Evolutionary conservation across 305 asterid genomes (phyloP).

Genomic region (Ilex paraguariensis): DNA sequence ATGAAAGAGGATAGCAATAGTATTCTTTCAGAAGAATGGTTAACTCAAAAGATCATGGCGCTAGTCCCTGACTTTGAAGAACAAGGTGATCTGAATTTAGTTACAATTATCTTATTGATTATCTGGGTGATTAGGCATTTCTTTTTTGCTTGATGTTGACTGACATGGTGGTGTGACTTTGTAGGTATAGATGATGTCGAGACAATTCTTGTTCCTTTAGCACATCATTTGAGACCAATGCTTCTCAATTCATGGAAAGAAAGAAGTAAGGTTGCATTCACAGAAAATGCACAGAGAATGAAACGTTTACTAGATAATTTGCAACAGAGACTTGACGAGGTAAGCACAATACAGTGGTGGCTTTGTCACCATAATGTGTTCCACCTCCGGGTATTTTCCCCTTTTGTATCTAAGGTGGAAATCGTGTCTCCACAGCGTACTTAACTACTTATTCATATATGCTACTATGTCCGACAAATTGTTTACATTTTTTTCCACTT

Average conservation of each 20-base stretch:
- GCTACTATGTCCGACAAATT: no score
- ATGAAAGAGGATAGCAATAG: slow-evolving; percentile 44
- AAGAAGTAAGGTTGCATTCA: slow-evolving; percentile 74
- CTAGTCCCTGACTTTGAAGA: slow-evolving; percentile 87
- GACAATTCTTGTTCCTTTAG: slow-evolving; percentile 73
- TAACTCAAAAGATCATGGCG: slow-evolving; percentile 59
- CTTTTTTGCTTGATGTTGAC: slow-evolving; percentile 18
- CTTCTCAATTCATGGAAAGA: slow-evolving; percentile 80
- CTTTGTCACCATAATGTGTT: neutral
- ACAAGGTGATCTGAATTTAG: slow-evolving; percentile 42
- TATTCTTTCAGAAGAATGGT: slow-evolving; percentile 69
- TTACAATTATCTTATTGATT: slow-evolving; percentile 13
- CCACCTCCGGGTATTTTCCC: no score
- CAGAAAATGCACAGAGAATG: slow-evolving; percentile 83
- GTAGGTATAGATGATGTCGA: slow-evolving; percentile 67
- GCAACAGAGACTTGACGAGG: slow-evolving; percentile 93
- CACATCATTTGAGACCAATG: slow-evolving; percentile 76
- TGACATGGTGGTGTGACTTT: neutral
- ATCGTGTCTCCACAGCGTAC: no score
- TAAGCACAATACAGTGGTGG: slow-evolving; percentile 23
- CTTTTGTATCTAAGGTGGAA: no score
- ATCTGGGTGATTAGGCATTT: slow-evolving; percentile 15
- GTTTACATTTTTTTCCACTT: no score
- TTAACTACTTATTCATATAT: no score
- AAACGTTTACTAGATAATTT: slow-evolving; percentile 68